phyloP scores from a whole-genome alignment of 345 rosid genomes.

The Euclidium syriacum region DNA sequence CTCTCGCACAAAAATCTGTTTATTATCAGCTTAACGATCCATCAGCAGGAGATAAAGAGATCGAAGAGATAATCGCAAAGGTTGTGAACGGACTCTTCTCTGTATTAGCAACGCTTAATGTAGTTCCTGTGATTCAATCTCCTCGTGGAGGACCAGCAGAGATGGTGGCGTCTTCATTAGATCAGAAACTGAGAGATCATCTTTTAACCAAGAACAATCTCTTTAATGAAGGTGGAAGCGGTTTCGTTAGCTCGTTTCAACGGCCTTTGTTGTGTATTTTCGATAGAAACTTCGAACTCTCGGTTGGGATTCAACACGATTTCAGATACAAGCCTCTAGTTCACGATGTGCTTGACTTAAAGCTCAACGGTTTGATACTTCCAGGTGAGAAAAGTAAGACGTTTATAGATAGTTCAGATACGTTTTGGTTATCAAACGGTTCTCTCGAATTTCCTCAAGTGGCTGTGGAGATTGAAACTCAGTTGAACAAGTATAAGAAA shows the following conservation, averaged over 20 bases:
- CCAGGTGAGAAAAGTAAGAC: conserved; percentile 72
- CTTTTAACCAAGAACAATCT: conserved; percentile 67
- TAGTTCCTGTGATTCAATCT: conserved; percentile 69
- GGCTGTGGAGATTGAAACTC: conserved; percentile 73
- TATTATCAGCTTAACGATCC: conserved; percentile 80
- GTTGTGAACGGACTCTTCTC: conserved; percentile 61
- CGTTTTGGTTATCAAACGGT: conserved; percentile 73
- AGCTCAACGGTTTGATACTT: conserved; percentile 59
- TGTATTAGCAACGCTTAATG: conserved; percentile 62
- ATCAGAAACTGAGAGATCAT: conserved; percentile 78
- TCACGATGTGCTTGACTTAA: conserved; percentile 71
- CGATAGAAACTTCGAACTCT: conserved; percentile 69
- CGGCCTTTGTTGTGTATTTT: conserved; percentile 71
- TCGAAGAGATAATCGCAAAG: conserved; percentile 65
- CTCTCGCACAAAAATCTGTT: conserved; percentile 50
- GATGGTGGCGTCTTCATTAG: conserved; percentile 76
- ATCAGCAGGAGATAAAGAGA: conserved; percentile 72
- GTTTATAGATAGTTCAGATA: conserved; percentile 62
- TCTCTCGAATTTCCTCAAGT: conserved; percentile 81
- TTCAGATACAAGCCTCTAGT: conserved; percentile 78
- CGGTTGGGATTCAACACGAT: conserved; percentile 72
- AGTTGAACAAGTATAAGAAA: conserved; percentile 65
- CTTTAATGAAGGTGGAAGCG: conserved; percentile 64
- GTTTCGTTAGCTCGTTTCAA: conserved; percentile 59
- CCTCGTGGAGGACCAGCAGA: conserved; percentile 77